These are phyloP conservation scores for Linum lewisii DNA, from an alignment of 345 rosid genomes.

Conservation along the genomic window DNA sequence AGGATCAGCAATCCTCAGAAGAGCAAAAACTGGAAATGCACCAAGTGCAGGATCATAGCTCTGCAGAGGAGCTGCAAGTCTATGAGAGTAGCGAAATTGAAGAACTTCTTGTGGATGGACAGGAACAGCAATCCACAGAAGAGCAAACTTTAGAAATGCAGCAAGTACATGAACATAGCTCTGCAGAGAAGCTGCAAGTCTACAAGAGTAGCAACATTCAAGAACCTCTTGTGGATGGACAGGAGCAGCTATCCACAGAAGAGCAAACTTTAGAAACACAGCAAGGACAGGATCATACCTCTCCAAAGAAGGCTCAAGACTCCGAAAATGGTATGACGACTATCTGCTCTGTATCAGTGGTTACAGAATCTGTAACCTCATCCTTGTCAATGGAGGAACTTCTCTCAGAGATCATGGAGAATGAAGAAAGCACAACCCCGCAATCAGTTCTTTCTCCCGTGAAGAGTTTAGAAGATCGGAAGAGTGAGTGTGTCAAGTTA, in stretches of 20 bases:
- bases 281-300: no score
- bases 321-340: slow-evolving; percentile 9
- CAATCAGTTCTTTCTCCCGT: slow-evolving; percentile 20
- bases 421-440: slow-evolving; percentile 18
- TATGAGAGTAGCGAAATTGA: no score
- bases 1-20: slow-evolving; percentile 8
- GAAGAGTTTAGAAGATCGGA: slow-evolving; percentile 26
- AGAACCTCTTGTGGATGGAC: not conserved
- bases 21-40: slow-evolving; percentile 7
- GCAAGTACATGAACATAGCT: no score
- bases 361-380: slow-evolving; percentile 27
- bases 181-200: not conserved
- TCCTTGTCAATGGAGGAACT: slow-evolving; percentile 21
- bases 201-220: slow-evolving; percentile 21
- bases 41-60: slow-evolving; percentile 17
- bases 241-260: slow-evolving; percentile 8
- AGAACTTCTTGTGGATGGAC: no score
- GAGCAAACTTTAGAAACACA: slow-evolving; percentile 6
- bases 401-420: slow-evolving; percentile 13
- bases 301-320: slow-evolving; percentile 19
- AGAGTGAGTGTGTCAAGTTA: slow-evolving; percentile 19
- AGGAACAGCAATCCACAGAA: no score
- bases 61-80: no score
- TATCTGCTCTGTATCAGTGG: slow-evolving; percentile 14
- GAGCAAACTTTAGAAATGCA: no score